A percentile compares a stretch with the other conserved stretches of the same genome.
phyloP scores from a whole-genome alignment of 139 green algal genomes.

The Chlorella sp. region DNA sequence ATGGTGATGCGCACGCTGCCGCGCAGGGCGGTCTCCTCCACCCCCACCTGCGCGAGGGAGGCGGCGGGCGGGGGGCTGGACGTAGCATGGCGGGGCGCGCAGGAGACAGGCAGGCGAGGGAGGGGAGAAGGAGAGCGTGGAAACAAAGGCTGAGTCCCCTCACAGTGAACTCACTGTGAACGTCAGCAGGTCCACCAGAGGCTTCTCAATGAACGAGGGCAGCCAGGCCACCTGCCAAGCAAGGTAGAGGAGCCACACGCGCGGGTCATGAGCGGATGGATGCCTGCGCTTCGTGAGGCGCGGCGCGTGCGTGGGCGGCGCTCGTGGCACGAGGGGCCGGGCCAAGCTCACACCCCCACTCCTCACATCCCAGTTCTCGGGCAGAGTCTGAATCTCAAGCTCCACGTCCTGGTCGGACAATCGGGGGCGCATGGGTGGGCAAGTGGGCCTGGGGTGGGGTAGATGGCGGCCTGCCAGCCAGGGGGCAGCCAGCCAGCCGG shows the following conservation, averaged over 20 bases:
- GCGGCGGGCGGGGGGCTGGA: neutral
- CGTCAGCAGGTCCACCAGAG: conserved; percentile 6
- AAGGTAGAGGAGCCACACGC: too few species aligned
- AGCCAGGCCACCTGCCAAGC: conserved; percentile 13
- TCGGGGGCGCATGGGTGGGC: neutral
- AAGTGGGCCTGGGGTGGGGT: neutral
- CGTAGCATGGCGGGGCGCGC: neutral
- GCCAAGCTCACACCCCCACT: too few species aligned
- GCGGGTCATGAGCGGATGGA: conserved; percentile 8
- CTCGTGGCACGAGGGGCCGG: too few species aligned
- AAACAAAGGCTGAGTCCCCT: neutral
- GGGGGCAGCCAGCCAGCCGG: neutral
- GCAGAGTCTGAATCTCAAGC: conserved; percentile 25
- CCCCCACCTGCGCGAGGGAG: conserved; percentile 11
- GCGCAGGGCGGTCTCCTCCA: conserved; percentile 12
- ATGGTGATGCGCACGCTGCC: conserved; percentile 10
- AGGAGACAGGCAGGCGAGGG: neutral
- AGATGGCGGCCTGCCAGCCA: neutral
- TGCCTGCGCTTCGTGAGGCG: too few species aligned
- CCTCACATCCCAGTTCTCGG: conserved; percentile 1
- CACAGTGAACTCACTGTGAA: conserved; percentile 7
- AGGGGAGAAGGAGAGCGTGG: neutral
- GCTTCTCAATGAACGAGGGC: conserved; percentile 22
- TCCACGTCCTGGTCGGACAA: conserved; percentile 9
- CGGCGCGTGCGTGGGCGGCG: too few species aligned